Conservation (phyloP, 306 rosid species). For the Inga laurina region DNA sequence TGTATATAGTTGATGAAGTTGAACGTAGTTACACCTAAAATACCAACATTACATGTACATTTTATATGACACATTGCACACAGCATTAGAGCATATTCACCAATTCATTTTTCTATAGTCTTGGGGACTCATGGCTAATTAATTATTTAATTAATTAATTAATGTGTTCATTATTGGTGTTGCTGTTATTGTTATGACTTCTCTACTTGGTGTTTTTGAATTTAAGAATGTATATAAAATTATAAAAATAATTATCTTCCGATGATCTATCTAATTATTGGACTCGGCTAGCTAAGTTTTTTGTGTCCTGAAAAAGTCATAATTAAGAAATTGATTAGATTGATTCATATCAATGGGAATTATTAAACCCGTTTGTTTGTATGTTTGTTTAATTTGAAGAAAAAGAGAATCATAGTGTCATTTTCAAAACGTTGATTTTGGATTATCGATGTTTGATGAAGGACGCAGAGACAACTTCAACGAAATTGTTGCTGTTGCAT, state of each 20-base stretch:
- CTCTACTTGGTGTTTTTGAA: neutral
- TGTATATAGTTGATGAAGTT: neutral
- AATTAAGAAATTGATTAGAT: neutral
- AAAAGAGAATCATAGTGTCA: neutral
- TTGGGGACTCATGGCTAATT: neutral
- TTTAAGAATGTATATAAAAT: neutral
- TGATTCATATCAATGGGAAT: neutral
- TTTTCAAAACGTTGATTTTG: conserved; percentile 1
- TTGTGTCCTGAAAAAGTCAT: neutral
- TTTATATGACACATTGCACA: neutral
- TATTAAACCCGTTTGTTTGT: neutral
- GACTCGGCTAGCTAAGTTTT: neutral
- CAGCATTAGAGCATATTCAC: neutral
- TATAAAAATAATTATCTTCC: neutral
- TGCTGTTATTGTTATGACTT: neutral
- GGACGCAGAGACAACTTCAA: conserved; percentile 23
- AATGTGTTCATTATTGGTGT: too few relatives aligned
- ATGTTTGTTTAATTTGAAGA: neutral
- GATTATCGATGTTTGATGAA: neutral
- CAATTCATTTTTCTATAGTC: neutral
- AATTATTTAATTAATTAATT: too few relatives aligned
- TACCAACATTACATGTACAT: neutral
- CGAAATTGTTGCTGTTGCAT: conserved; percentile 9
- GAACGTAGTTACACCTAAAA: too few relatives aligned
- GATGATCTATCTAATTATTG: neutral